phyloP scores from a whole-genome alignment of 2,329 filamentous ascomycete species.

The Chaetothyriales sp. region DNA sequence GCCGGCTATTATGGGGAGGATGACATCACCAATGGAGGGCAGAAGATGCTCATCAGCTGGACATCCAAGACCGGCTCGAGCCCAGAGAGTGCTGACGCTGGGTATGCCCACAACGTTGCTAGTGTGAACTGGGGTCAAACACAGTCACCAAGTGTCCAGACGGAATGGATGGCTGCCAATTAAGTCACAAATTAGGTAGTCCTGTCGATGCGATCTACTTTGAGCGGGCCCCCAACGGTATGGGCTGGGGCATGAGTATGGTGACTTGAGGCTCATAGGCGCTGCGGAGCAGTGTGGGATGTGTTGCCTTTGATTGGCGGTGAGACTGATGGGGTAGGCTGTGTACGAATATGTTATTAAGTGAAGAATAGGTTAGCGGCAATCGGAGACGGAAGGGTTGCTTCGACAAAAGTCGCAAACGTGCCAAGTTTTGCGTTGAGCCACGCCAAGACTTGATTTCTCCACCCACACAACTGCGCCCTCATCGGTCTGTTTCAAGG shows the following conservation, averaged over 20 bases:
- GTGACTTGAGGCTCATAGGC: neutral
- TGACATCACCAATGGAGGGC: conserved; percentile 22
- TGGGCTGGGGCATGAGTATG: neutral
- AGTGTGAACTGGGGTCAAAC: conserved; percentile 1
- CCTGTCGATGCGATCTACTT: neutral
- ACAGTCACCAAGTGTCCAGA: neutral
- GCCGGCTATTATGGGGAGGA: conserved; percentile 21
- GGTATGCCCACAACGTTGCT: conserved; percentile 17
- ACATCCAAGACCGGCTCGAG: conserved; percentile 21
- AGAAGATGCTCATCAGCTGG: conserved; percentile 22
- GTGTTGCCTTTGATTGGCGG: neutral
- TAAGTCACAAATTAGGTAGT: neutral
- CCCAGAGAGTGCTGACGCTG: conserved; percentile 15
- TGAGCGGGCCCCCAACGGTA: neutral
- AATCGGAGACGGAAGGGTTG: neutral
- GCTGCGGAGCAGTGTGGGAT: neutral
- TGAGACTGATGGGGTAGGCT: too few relatives aligned
- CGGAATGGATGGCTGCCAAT: neutral
- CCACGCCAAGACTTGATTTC: neutral
- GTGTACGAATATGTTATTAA: too few relatives aligned
- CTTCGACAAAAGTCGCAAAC: neutral
- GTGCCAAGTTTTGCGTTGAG: neutral
- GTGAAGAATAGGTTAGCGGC: too few relatives aligned
- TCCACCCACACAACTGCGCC: neutral
- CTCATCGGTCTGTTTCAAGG: neutral